phyloP scores from a whole-genome alignment of 768 basidiomycete genomes.

The Exidia glandulosa region DNA sequence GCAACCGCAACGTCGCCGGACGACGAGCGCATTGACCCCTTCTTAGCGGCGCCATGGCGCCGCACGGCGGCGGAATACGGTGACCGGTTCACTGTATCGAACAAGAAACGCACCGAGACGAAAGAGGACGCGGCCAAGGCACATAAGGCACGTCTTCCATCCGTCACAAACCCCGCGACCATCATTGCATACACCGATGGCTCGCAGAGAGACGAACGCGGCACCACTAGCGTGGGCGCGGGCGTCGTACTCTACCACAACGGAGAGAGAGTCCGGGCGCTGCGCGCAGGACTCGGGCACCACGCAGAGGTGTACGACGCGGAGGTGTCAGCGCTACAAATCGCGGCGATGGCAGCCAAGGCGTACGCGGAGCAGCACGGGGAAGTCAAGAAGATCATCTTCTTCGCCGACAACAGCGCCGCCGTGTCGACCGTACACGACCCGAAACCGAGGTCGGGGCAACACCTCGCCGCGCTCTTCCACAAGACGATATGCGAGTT shows the following conservation, averaged over 20 bases:
- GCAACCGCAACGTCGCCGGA: background rate
- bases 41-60: background rate
- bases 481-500: too few relatives aligned
- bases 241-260: slow-evolving; percentile 1
- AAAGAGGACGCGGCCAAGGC: slow-evolving; percentile 3
- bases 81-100: background rate
- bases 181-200: slow-evolving; percentile 9
- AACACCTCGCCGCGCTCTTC: slow-evolving; percentile 8
- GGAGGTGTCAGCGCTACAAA: slow-evolving; percentile 15
- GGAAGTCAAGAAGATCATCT: background rate
- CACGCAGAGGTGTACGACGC: slow-evolving; percentile 19
- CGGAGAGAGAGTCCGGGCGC: background rate
- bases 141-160: background rate
- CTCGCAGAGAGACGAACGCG: slow-evolving; percentile 1
- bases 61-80: background rate
- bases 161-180: background rate
- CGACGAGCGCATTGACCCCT: background rate
- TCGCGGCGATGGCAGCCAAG: slow-evolving; percentile 8
- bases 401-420: slow-evolving; percentile 11
- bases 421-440: slow-evolving; percentile 2
- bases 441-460: slow-evolving; percentile 6
- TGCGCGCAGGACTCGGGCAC: slow-evolving; percentile 12
- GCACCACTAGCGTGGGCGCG: background rate
- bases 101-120: background rate
- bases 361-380: slow-evolving; percentile 2